Base-by-base conservation (phyloP, 2,329 filamentous ascomycete species). In the Pyrenophora graminea region DNA sequence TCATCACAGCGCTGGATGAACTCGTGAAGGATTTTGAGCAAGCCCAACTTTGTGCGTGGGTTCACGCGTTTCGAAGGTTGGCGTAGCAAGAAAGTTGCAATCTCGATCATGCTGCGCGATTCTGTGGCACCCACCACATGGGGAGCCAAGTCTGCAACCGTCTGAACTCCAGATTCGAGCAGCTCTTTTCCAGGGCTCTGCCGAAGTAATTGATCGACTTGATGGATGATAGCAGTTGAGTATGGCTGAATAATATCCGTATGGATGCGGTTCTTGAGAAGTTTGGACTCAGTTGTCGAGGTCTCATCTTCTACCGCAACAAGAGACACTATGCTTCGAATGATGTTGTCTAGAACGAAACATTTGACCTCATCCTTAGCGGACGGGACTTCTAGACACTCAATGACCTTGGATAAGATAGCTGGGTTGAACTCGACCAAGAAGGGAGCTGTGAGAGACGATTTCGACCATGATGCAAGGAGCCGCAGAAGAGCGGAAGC, bases 341-440 rank as follows among this genome's bases (percentile, higher is more conserved):
- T 72, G 36, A 97, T 87, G 9, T 85, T 76, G 51, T 83, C 81
- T 25, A 99, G 78, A 1, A 92, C 84, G 68, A 90, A 96, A 0
- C 89, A 76, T 67, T 92, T 94, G 48, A 99, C 92, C 49, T 91
- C 87, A 55, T 93, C 89, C 70, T 94, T 94, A 0, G 89, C 85
- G 46, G 89, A 93, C 39, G 83, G 80, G 5, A 88, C 80, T 4
- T 81, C 80, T 21, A 99, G 76, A 62, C 87, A 89, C 57, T 90
- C 85, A 34, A 91, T 83, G 13, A 96, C 75, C 60, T 86, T 86
- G 13, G 79, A 79, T 25, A 97, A 69, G n/a, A 93, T 78, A 13
- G 70, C 58, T 5, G 71, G 62, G 43, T 86, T 82, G 51, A 86
- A 82, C 6, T 82, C 72, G 10, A 87, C 83, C 6, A 99, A 79